Evolutionary conservation across 2,329 filamentous ascomycete genomes (phyloP).

Genomic region (Cladophialophora exuberans): DNA sequence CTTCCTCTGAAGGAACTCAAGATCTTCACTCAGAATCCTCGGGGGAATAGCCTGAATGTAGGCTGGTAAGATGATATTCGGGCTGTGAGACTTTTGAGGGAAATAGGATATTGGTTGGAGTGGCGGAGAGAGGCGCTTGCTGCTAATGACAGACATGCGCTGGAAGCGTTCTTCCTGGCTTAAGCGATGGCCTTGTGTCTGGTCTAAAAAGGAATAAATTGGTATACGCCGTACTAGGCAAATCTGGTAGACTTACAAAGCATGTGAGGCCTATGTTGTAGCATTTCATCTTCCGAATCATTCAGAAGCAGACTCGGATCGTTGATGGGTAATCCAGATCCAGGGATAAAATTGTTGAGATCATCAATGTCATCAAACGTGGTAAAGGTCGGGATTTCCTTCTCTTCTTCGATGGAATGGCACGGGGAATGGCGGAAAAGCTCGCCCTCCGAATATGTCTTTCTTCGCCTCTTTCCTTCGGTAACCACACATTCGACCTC

Average conservation of each 20-base stretch:
- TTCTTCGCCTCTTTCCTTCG: constrained; percentile 77
- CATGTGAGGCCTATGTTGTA: constrained; percentile 64
- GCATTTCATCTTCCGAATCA: constrained; percentile 51
- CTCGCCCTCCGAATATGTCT: constrained; percentile 60
- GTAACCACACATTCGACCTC: constrained; percentile 63
- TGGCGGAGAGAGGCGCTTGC: constrained; percentile 42
- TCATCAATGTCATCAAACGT: constrained; percentile 36
- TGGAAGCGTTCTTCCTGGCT: constrained; percentile 50
- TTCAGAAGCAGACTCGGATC: constrained; percentile 8
- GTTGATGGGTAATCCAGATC: background rate
- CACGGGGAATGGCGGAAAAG: constrained; percentile 29
- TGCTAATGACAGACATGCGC: constrained; percentile 48
- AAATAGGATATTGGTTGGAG: constrained; percentile 40
- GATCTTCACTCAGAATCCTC: constrained; percentile 78
- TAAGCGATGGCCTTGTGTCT: constrained; percentile 50
- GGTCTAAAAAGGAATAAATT: constrained; percentile 44
- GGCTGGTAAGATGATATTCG: constrained; percentile 56
- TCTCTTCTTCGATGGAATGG: constrained; percentile 29
- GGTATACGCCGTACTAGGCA: constrained; percentile 4
- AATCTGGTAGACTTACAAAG: constrained; percentile 56
- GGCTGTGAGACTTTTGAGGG: constrained; percentile 54
- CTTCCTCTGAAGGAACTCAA: constrained; percentile 80
- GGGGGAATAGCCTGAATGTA: constrained; percentile 81
- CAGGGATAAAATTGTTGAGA: constrained; percentile 24
- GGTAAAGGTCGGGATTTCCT: constrained; percentile 31